Conservation (phyloP, 2,329 filamentous ascomycete species). For the Epicoccum nigrum region DNA sequence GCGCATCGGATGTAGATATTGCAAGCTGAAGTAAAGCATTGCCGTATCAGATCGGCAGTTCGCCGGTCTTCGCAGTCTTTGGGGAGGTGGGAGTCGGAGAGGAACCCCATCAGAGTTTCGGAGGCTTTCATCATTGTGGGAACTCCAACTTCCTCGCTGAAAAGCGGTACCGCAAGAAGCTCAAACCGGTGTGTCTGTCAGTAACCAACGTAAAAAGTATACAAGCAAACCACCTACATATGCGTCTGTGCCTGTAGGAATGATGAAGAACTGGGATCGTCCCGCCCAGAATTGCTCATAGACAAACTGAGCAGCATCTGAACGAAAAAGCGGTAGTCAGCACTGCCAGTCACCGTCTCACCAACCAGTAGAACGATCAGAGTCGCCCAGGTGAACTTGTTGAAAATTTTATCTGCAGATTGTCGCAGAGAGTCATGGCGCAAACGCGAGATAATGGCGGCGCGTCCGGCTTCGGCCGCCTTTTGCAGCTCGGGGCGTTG, state of each 20-base stretch:
- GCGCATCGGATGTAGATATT: conserved; percentile 23
- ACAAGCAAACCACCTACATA: not conserved
- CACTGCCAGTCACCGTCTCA: conserved; percentile 51
- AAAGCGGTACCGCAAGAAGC: conserved; percentile 23
- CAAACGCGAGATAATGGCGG: conserved; percentile 47
- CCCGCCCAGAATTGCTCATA: not conserved
- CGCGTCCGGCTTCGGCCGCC: conserved; percentile 45
- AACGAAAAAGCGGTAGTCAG: conserved; percentile 47
- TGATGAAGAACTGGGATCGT: not conserved
- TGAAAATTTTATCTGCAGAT: conserved; percentile 42
- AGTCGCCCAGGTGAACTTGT: conserved; percentile 47
- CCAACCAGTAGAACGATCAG: conserved; percentile 50
- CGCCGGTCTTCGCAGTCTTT: conserved; percentile 14
- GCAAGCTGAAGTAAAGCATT: conserved; percentile 23
- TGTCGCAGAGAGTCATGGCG: conserved; percentile 40
- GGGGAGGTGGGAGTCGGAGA: conserved; percentile 17
- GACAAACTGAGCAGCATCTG: conserved; percentile 46
- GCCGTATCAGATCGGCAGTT: conserved; percentile 16
- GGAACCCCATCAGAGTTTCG: conserved; percentile 19
- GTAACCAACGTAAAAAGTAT: not conserved
- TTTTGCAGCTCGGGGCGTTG: conserved; percentile 38
- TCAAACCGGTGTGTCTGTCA: conserved; percentile 18
- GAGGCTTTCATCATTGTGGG: conserved; percentile 15
- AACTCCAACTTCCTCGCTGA: conserved; percentile 19
- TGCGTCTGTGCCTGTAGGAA: conserved; percentile 16